phyloP scores from a whole-genome alignment of 1,139 yeast genomes.

The Geotrichum restrictum region DNA sequence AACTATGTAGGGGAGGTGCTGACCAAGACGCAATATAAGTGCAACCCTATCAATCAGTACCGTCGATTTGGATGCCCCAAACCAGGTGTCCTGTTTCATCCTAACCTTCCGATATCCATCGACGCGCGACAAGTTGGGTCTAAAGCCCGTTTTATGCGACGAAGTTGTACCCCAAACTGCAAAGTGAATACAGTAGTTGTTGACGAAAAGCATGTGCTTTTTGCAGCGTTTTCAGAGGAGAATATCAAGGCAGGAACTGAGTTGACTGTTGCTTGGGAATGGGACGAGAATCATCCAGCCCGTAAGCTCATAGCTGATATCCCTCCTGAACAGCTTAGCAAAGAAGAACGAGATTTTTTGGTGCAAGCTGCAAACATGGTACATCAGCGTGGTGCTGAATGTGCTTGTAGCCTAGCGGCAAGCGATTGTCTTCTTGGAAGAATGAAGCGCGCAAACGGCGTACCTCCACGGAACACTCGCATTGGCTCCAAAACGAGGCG shows the following conservation, averaged over 20 bases:
- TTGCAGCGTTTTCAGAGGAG: conserved; percentile 56
- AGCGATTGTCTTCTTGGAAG: conserved; percentile 29
- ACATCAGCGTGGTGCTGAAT: conserved; percentile 55
- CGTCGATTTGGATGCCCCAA: conserved; percentile 79
- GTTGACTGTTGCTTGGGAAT: conserved; percentile 77
- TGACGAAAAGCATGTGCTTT: conserved; percentile 46
- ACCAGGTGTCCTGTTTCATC: conserved; percentile 62
- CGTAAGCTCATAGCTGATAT: conserved; percentile 46
- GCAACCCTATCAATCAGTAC: conserved; percentile 71
- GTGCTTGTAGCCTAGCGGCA: conserved; percentile 52
- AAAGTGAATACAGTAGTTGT: conserved; percentile 54
- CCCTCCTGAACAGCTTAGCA: conserved; percentile 36
- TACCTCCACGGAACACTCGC: conserved; percentile 21
- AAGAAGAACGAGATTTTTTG: conserved; percentile 30
- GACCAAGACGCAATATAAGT: conserved; percentile 56
- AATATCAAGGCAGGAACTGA: conserved; percentile 62
- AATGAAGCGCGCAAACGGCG: conserved; percentile 27
- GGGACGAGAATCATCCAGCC: conserved; percentile 80
- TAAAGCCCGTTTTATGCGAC: conserved; percentile 66
- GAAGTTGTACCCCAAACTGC: conserved; percentile 73
- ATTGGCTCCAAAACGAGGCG: conserved; percentile 22
- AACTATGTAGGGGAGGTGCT: conserved; percentile 75
- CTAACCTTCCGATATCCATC: conserved; percentile 54
- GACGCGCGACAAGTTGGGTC: conserved; percentile 83
- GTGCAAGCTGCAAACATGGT: conserved; percentile 26